Base-by-base conservation (phyloP, 2,329 filamentous ascomycete species). In the Fusarium sp. region DNA sequence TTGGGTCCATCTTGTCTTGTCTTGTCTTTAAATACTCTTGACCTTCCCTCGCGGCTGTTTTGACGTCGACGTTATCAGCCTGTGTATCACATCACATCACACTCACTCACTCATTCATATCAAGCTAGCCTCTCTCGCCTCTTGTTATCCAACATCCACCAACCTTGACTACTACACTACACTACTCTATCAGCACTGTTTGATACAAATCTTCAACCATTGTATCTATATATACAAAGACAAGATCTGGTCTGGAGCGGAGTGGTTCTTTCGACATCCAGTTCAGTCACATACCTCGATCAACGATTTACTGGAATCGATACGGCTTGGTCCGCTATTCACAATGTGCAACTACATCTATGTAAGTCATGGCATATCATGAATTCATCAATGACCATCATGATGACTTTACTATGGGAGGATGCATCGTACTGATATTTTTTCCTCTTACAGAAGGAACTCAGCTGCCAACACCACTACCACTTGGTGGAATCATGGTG, bases 311-410 rank as follows among this genome's bases (percentile, higher is more conserved):
- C 28, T 51, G 57, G 55, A 41, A 26, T 51, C 57, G 58, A 54
- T 23, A 41, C 30, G 18, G 12, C 38, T 47, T 54, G 42, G 31
- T 56, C 44, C 37, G 18, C 28, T 44, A 47, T 59, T 51, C 69
- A 80, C 61, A 65, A 85, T 85, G 83, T 85, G 83, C 77, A 83
- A 85, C 76, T 85, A 83, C 73, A 85, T 84, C 57, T 83, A 84
- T 70, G 81, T 83, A 75, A 64, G 80, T 75, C 50, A 23, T 45
- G 42, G 30, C 23, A 50, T 36, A 42, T 28, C 34, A 52, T 49
- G n/a, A 41, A 20, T 26, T 13, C 20, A 41, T 15, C 13, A 11
- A 51, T 47, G 30, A 15, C 26, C 36, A n/a, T 38, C n/a, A 37
- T 41, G 45, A 54, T 42, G 31, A 13, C 38, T 50, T 8, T 9